Base-by-base conservation (phyloP, 352 stramenopile genomes). In the Globisporangium paddicum region DNA sequence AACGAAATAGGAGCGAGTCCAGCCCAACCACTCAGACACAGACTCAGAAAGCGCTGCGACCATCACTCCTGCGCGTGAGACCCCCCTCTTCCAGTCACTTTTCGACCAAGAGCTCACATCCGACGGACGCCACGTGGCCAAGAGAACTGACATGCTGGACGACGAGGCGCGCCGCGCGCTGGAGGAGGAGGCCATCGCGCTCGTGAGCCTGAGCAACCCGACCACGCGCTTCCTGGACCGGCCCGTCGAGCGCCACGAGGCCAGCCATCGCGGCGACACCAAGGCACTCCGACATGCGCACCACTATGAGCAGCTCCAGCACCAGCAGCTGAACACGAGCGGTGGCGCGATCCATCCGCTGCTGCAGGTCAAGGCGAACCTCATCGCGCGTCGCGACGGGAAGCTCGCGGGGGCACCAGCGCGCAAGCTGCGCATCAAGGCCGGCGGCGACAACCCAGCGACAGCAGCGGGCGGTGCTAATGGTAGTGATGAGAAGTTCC, bases 151-250 rank as follows among this genome's bases (percentile, higher is more conserved):
- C 28, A 86, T 85, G 68, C 53, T 85, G 65, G 79, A 89, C 60
- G 72, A 85, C 37, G 72, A 85, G 5, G 60, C 72, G n/a, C 70
- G 70, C 18, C 75, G 67, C 13, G 62, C 79, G 19, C 59, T 89
- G 14, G 79, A 89, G 41, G 67, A 86, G 50, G 79, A 89, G 26
- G 79, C 79, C 62, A 89, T 89, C 48, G 79, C 79, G 40, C 79
- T 89, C 41, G 79, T 89, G 47, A 89, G 73, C 42, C 66, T 89
- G 51, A 86, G 76, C 60, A 81, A 74, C 52, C 48, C 40, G 28
- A 49, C 28, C 21, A 46, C 25, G 54, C 40, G 16, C 38, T 47
- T 61, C 13, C 7, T 32, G 18, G 21, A 23, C n/a, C 18, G 28
- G 14, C 49, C 26, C 32, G 7, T 56, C 23, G 28, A 55, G 26